These are phyloP conservation scores for Zygotorulaspora chibaensis DNA, from an alignment of 805 yeast genomes.

Conservation along the genomic window DNA sequence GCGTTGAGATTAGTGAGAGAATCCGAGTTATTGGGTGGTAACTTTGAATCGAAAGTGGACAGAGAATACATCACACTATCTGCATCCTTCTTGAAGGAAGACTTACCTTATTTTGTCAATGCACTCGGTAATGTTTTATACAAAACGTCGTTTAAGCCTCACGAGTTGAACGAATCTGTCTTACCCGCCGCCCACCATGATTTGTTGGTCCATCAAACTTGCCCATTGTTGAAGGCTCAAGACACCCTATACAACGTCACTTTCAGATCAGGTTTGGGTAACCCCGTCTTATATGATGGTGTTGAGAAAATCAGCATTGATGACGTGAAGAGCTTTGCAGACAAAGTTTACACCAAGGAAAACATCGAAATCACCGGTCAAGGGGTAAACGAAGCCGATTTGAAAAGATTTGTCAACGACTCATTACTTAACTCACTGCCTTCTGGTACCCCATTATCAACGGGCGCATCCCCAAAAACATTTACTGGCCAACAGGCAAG, in stretches of 20 bases:
- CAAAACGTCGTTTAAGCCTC: slow-evolving; percentile 70
- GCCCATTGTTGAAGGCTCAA: slow-evolving; percentile 56
- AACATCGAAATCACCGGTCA: slow-evolving; percentile 68
- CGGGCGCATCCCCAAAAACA: slow-evolving; percentile 39
- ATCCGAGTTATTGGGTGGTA: slow-evolving; percentile 89
- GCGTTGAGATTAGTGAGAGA: slow-evolving; percentile 93
- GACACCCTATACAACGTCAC: slow-evolving; percentile 77
- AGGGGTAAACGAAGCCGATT: slow-evolving; percentile 70
- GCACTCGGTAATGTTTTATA: slow-evolving; percentile 71
- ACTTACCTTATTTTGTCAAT: slow-evolving; percentile 87
- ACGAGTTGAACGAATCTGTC: slow-evolving; percentile 79
- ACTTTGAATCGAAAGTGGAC: slow-evolving; percentile 60
- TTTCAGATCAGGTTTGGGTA: slow-evolving; percentile 85
- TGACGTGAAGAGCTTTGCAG: slow-evolving; percentile 63
- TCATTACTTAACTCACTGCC: slow-evolving; percentile 59
- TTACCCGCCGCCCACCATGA: slow-evolving; percentile 73
- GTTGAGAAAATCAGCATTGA: slow-evolving; percentile 53
- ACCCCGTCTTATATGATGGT: slow-evolving; percentile 73
- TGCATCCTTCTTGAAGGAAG: slow-evolving; percentile 79
- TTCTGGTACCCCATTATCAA: slow-evolving; percentile 49
- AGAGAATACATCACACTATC: slow-evolving; percentile 81
- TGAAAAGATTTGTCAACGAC: slow-evolving; percentile 60
- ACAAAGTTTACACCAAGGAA: slow-evolving; percentile 60
- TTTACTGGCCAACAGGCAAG: slow-evolving; percentile 67
- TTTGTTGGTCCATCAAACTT: slow-evolving; percentile 45